Conservation (phyloP, 768 basidiomycete species). For the Calocybe indica region DNA sequence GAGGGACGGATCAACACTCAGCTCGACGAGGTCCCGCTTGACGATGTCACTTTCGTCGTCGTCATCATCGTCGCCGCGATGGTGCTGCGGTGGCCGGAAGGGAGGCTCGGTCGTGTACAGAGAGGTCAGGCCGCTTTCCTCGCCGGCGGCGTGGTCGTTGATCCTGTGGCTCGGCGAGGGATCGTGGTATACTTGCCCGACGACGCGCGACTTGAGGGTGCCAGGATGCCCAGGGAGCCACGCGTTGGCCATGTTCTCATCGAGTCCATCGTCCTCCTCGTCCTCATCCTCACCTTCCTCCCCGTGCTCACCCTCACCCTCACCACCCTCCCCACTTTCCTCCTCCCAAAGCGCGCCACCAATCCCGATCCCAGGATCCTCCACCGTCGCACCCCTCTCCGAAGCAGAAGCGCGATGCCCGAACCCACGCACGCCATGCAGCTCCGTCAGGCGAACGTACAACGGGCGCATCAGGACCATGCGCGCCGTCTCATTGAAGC, state of each 20-base stretch:
- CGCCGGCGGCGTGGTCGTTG: neutral
- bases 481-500: slow-evolving; percentile 27
- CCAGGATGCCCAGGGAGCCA: neutral
- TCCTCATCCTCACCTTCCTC: slow-evolving; percentile 16
- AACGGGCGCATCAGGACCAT: slow-evolving; percentile 41
- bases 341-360: slow-evolving; percentile 20
- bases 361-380: slow-evolving; percentile 34
- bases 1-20: no score
- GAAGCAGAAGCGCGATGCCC: neutral
- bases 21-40: no score
- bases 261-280: neutral
- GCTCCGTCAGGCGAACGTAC: slow-evolving; percentile 56
- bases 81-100: neutral
- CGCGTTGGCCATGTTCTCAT: neutral
- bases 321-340: slow-evolving; percentile 6
- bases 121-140: neutral
- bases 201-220: neutral
- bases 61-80: slow-evolving; percentile 5
- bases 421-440: slow-evolving; percentile 27
- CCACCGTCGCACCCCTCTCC: slow-evolving; percentile 10
- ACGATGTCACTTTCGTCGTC: neutral
- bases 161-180: no score
- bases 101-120: neutral
- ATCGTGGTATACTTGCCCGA: neutral
- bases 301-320: slow-evolving; percentile 9